A percentile compares a stretch with the other conserved stretches of the same genome.
Evolutionary conservation across 2,329 filamentous ascomycete genomes (phyloP).

Genomic region (Microcyclosporella mali): DNA sequence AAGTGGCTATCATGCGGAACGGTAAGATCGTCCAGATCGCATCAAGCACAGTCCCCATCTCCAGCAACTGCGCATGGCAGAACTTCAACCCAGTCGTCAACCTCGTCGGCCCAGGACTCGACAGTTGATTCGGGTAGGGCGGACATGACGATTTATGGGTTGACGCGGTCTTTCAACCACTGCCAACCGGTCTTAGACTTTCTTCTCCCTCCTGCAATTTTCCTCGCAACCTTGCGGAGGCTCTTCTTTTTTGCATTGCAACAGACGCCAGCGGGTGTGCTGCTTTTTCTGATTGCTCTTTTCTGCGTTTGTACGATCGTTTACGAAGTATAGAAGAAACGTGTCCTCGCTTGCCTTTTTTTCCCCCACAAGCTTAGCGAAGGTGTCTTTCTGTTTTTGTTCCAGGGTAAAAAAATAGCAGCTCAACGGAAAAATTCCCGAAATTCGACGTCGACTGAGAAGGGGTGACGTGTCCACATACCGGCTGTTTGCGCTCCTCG

Average conservation of each 20-base stretch:
- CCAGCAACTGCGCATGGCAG: slow-evolving; percentile 26
- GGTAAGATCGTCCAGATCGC: slow-evolving; percentile 22
- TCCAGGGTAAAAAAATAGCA: not conserved
- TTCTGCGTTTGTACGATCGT: not conserved
- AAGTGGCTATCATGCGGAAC: slow-evolving; percentile 29
- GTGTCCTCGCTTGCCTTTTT: no score
- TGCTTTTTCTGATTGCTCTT: slow-evolving; percentile 4
- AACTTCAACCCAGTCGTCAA: slow-evolving; percentile 35
- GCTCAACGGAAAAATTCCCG: not conserved
- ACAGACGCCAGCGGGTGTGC: slow-evolving; percentile 5
- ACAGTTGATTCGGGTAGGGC: slow-evolving; percentile 6
- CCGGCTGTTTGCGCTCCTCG: no score
- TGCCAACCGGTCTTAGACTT: no score
- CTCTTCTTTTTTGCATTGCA: no score
- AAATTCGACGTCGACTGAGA: no score
- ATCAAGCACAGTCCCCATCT: slow-evolving; percentile 26
- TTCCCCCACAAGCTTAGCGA: slow-evolving; percentile 7
- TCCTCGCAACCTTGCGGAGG: no score
- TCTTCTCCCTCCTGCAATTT: no score
- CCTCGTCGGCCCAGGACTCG: slow-evolving; percentile 28
- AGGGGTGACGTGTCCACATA: no score
- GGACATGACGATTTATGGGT: slow-evolving; percentile 2
- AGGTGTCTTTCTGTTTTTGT: slow-evolving; percentile 6
- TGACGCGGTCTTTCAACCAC: no score
- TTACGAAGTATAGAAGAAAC: no score